Evolutionary conservation across 2,329 filamentous ascomycete genomes (phyloP).

Genomic region (Paecilomyces niveus): DNA sequence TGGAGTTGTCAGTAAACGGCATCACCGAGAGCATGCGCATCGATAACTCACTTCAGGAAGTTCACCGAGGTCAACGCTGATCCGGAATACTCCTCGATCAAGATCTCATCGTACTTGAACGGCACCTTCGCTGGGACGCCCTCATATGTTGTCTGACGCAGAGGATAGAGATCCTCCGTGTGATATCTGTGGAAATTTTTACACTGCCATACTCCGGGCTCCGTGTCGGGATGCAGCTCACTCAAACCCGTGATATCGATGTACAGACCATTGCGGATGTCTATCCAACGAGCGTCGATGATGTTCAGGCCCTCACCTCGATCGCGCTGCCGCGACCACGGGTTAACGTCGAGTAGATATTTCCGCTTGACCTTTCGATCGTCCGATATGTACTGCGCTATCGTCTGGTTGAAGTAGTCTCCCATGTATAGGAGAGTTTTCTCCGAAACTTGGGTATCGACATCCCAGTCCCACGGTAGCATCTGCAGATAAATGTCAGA

Average conservation of each 20-base stretch:
- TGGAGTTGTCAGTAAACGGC: constrained; percentile 13
- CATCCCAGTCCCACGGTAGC: constrained; percentile 78
- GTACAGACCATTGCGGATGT: constrained; percentile 67
- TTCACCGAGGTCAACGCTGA: constrained; percentile 26
- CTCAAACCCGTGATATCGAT: constrained; percentile 75
- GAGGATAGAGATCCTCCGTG: constrained; percentile 65
- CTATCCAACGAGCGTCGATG: constrained; percentile 80
- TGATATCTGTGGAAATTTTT: constrained; percentile 72
- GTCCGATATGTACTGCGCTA: constrained; percentile 39
- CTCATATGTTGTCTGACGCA: constrained; percentile 68
- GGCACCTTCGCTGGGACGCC: constrained; percentile 64
- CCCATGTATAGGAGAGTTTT: constrained; percentile 60
- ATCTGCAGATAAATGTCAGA: constrained; percentile 38
- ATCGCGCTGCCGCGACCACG: constrained; percentile 55
- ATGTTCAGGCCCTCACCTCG: constrained; percentile 66
- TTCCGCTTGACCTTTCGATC: constrained; percentile 39
- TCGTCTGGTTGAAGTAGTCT: constrained; percentile 61
- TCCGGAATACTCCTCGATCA: constrained; percentile 33
- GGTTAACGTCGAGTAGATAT: constrained; percentile 74
- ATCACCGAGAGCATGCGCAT: not conserved
- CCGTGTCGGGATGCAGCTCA: constrained; percentile 53
- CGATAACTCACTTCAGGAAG: constrained; percentile 28
- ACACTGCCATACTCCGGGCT: constrained; percentile 66
- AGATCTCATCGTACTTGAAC: constrained; percentile 33
- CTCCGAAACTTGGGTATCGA: constrained; percentile 71